Evolutionary conservation across 1,284 basidiomycete genomes (phyloP).

Genomic region (Leccinum laetum): DNA sequence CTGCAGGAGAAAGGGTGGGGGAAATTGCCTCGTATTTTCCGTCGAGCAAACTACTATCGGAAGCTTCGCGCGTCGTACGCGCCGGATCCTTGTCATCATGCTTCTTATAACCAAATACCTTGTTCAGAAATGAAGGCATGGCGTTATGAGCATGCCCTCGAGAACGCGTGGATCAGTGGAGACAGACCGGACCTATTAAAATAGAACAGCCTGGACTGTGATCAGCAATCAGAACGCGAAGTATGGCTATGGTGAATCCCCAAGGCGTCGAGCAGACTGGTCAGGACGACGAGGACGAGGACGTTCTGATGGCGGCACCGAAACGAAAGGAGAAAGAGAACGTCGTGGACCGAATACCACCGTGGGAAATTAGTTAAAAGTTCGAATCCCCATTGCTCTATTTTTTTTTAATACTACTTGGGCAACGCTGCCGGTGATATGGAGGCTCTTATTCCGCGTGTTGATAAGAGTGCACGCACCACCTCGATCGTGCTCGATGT

Average conservation of each 20-base stretch:
- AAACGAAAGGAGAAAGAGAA: slow-evolving; percentile 4
- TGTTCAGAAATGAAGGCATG: slow-evolving; percentile 77
- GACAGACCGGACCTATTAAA: slow-evolving; percentile 8
- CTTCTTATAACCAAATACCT: slow-evolving; percentile 75
- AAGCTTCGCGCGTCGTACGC: slow-evolving; percentile 36
- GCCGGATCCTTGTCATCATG: slow-evolving; percentile 49
- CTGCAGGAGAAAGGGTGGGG: slow-evolving; percentile 50
- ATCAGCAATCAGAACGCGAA: slow-evolving; percentile 9
- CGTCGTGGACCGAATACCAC: background rate
- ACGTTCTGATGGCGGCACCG: background rate
- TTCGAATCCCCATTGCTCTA: background rate
- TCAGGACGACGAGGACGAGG: background rate
- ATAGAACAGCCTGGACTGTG: background rate
- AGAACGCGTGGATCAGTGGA: slow-evolving; percentile 11
- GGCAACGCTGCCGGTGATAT: background rate
- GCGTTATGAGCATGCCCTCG: slow-evolving; percentile 18
- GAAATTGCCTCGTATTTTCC: slow-evolving; percentile 73
- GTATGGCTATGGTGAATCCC: background rate
- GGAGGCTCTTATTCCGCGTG: background rate
- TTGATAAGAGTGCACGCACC: background rate
- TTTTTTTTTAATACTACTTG: background rate
- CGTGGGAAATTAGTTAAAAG: slow-evolving; percentile 15
- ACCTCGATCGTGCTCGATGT: background rate
- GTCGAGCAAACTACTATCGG: slow-evolving; percentile 51
- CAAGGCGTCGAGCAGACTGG: slow-evolving; percentile 3